Percentiles rank a stretch among this genome's conserved stretches.
phyloP scores from a whole-genome alignment of 1,284 basidiomycete genomes.

The Ustilago hordei region DNA sequence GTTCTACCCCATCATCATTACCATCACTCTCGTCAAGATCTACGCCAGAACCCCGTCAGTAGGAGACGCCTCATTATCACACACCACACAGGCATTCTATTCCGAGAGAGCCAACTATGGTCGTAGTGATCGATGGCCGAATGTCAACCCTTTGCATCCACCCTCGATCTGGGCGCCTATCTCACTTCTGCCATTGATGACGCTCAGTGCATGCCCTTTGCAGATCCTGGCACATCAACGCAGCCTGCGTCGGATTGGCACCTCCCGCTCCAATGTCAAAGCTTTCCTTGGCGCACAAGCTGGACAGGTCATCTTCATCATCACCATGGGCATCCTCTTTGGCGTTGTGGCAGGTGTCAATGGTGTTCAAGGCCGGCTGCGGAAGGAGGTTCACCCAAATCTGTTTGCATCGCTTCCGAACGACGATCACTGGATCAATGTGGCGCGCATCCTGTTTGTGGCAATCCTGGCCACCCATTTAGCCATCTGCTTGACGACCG shows the following conservation, averaged over 20 bases:
- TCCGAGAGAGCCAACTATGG: background rate
- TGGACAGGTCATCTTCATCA: slow-evolving; percentile 56
- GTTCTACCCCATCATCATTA: slow-evolving; percentile 59
- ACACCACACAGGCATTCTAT: background rate
- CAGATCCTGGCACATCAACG: slow-evolving; percentile 67
- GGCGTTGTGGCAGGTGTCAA: slow-evolving; percentile 59
- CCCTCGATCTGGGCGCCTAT: slow-evolving; percentile 65
- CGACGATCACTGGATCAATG: slow-evolving; percentile 59
- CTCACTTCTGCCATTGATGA: slow-evolving; percentile 65
- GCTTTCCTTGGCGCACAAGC: slow-evolving; percentile 63
- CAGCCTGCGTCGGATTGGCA: slow-evolving; percentile 58
- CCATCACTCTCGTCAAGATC: slow-evolving; percentile 56
- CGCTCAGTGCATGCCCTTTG: slow-evolving; percentile 62
- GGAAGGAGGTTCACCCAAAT: slow-evolving; percentile 56
- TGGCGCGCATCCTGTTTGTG: slow-evolving; percentile 55
- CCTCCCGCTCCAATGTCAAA: slow-evolving; percentile 62
- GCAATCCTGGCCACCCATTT: slow-evolving; percentile 61
- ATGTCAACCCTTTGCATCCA: slow-evolving; percentile 47
- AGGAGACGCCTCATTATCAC: background rate
- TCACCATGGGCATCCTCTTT: slow-evolving; percentile 51
- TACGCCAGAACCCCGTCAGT: slow-evolving; percentile 27
- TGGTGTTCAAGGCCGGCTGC: slow-evolving; percentile 48
- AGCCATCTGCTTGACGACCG: slow-evolving; percentile 62
- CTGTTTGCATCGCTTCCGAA: slow-evolving; percentile 61
- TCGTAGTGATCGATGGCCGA: slow-evolving; percentile 20